A percentile compares a stretch with the other conserved stretches of the same genome.
Evolutionary conservation across 2,329 filamentous ascomycete genomes (phyloP).

Genomic region (Neopestalotiopsis sp.): DNA sequence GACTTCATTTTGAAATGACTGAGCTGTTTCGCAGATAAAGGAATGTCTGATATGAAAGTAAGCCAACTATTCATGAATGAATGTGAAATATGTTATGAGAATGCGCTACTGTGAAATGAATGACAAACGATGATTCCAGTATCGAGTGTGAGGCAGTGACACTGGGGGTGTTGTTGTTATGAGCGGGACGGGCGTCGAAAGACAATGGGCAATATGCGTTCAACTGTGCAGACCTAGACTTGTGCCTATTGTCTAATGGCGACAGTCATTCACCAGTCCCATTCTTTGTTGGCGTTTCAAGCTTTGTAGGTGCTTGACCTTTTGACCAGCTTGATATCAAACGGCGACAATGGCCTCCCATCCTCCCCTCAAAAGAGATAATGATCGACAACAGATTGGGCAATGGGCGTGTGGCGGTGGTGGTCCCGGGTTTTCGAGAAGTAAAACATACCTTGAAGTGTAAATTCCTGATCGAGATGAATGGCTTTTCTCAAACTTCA

Average conservation of each 20-base stretch:
- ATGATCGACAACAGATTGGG: background rate
- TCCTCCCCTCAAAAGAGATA: background rate
- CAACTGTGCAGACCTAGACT: too few relatives aligned
- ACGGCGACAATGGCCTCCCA: background rate
- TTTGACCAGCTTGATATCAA: background rate
- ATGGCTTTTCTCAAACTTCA: slow-evolving; percentile 1
- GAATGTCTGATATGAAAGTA: slow-evolving; percentile 18
- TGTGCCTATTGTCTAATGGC: background rate
- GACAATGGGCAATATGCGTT: background rate
- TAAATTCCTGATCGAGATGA: background rate
- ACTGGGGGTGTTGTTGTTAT: background rate
- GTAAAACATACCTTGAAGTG: slow-evolving; percentile 6
- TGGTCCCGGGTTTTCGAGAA: background rate
- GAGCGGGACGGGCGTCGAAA: background rate
- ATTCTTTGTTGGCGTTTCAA: background rate
- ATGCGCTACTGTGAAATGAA: background rate
- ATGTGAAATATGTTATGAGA: background rate
- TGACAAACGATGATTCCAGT: background rate
- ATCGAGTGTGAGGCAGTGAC: background rate
- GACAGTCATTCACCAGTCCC: background rate
- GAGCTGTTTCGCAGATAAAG: slow-evolving; percentile 4
- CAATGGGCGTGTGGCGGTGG: background rate
- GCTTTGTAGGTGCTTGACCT: background rate
- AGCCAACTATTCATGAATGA: background rate
- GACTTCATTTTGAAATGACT: slow-evolving; percentile 42